A percentile compares a stretch with the other conserved stretches of the same genome.
Evolutionary conservation across 2,329 filamentous ascomycete genomes (phyloP).

Genomic region (Ramichloridium luteum): DNA sequence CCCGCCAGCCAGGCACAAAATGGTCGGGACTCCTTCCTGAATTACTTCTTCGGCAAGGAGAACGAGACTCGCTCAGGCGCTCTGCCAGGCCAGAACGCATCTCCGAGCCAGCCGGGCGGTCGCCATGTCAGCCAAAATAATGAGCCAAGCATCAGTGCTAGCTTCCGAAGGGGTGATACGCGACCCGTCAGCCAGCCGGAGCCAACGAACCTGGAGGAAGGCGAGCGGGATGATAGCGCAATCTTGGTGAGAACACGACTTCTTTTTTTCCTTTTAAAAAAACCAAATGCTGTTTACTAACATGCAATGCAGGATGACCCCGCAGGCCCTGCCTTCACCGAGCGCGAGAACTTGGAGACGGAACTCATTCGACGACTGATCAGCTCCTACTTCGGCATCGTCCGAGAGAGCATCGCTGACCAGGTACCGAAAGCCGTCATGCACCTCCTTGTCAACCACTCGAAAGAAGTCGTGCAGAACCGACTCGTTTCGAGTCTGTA

Average conservation of each 20-base stretch:
- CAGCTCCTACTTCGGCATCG: conserved; percentile 98
- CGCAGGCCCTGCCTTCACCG: conserved; percentile 62
- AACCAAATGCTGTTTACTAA: no score
- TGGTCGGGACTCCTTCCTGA: conserved; percentile 76
- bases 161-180: conserved; percentile 59
- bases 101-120: conserved; percentile 28
- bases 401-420: conserved; percentile 95
- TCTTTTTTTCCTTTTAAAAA: neutral
- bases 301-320: conserved; percentile 23
- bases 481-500: conserved; percentile 90
- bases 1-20: conserved; percentile 7
- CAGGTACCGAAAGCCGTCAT: conserved; percentile 98
- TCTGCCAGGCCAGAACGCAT: conserved; percentile 25
- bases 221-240: conserved; percentile 14
- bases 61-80: conserved; percentile 39
- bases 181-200: conserved; percentile 28
- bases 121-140: conserved; percentile 66
- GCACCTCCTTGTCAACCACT: conserved; percentile 96
- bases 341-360: conserved; percentile 92
- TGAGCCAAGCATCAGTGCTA: conserved; percentile 74
- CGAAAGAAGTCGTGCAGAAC: conserved; percentile 96
- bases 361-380: conserved; percentile 94
- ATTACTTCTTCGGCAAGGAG: conserved; percentile 98
- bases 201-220: conserved; percentile 44
- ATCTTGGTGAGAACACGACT: conserved; percentile 15